Evolutionary conservation across 139 green algal species (phyloP).

Genomic region (Marvania coccoides): DNA sequence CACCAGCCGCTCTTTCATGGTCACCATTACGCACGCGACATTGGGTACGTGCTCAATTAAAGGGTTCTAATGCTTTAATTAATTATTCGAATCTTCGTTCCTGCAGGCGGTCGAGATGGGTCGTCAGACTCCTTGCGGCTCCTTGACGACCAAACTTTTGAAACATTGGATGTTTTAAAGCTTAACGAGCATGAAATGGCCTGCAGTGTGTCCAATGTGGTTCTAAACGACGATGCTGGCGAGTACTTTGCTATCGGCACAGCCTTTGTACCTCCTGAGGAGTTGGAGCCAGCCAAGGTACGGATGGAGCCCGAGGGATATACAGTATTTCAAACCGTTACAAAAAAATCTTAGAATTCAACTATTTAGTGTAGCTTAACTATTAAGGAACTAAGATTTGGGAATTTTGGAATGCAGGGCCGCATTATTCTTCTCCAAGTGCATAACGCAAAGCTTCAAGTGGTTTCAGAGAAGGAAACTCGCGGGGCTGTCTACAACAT

Average conservation of each 20-base stretch:
- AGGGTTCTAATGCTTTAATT: background rate
- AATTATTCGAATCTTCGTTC: background rate
- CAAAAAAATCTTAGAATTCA: background rate
- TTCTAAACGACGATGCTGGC: slow-evolving; percentile 35
- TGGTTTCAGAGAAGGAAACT: slow-evolving; percentile 78
- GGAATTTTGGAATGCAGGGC: too few species aligned
- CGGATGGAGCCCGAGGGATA: background rate
- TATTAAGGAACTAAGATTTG: background rate
- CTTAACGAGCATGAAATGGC: slow-evolving; percentile 59
- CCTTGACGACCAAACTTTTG: slow-evolving; percentile 73
- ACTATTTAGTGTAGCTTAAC: background rate
- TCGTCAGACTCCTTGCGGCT: slow-evolving; percentile 44
- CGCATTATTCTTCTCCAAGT: slow-evolving; percentile 66
- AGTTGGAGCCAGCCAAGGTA: slow-evolving; percentile 75
- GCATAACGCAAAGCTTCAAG: slow-evolving; percentile 32
- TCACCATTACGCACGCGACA: slow-evolving; percentile 33
- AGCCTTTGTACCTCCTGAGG: slow-evolving; percentile 50
- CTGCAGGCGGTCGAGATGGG: background rate
- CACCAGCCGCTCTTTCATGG: slow-evolving; percentile 32
- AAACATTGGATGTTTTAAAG: slow-evolving; percentile 46
- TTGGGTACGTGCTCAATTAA: background rate
- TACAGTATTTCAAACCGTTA: background rate
- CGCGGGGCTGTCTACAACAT: slow-evolving; percentile 82
- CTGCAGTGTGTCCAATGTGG: slow-evolving; percentile 36
- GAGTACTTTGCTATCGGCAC: slow-evolving; percentile 84